A percentile compares a stretch with the other conserved stretches of the same genome.
phyloP scores from a whole-genome alignment of 805 yeast species.

The Hanseniaspora jakobsenii region DNA sequence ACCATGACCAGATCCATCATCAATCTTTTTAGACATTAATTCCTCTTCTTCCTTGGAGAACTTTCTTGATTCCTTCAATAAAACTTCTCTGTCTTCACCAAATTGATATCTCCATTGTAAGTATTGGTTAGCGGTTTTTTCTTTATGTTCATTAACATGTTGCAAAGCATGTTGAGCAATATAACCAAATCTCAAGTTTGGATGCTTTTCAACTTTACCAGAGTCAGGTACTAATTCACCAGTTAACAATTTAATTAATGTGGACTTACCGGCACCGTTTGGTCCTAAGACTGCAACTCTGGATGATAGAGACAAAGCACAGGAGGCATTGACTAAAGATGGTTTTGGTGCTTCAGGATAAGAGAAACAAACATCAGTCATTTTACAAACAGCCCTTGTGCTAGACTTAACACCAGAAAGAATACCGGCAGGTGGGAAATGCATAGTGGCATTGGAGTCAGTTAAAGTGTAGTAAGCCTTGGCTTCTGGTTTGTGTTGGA shows the following conservation, averaged over 20 bases:
- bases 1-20: slow-evolving; percentile 76
- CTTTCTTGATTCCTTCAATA: slow-evolving; percentile 84
- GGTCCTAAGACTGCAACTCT: slow-evolving; percentile 96
- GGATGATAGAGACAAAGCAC: slow-evolving; percentile 88
- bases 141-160: slow-evolving; percentile 94
- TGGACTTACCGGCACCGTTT: slow-evolving; percentile 98
- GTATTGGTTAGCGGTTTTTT: slow-evolving; percentile 94
- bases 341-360: slow-evolving; percentile 87
- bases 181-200: slow-evolving; percentile 93
- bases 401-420: slow-evolving; percentile 92
- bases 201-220: slow-evolving; percentile 94
- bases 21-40: slow-evolving; percentile 66
- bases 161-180: slow-evolving; percentile 98
- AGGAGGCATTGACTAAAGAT: slow-evolving; percentile 63
- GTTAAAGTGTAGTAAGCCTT: slow-evolving; percentile 89
- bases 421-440: slow-evolving; percentile 97
- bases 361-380: slow-evolving; percentile 71
- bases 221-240: slow-evolving; percentile 78
- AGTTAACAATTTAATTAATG: slow-evolving; percentile 82
- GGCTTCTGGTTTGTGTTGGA: slow-evolving; percentile 87
- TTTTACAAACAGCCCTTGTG: slow-evolving; percentile 84
- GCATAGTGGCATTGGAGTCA: slow-evolving; percentile 88
- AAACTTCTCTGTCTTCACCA: slow-evolving; percentile 96
- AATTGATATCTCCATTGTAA: slow-evolving; percentile 96
- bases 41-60: slow-evolving; percentile 68